These are phyloP conservation scores for Penicillium subrubescens DNA, from an alignment of 495 filamentous ascomycete genomes.

Conservation along the genomic window DNA sequence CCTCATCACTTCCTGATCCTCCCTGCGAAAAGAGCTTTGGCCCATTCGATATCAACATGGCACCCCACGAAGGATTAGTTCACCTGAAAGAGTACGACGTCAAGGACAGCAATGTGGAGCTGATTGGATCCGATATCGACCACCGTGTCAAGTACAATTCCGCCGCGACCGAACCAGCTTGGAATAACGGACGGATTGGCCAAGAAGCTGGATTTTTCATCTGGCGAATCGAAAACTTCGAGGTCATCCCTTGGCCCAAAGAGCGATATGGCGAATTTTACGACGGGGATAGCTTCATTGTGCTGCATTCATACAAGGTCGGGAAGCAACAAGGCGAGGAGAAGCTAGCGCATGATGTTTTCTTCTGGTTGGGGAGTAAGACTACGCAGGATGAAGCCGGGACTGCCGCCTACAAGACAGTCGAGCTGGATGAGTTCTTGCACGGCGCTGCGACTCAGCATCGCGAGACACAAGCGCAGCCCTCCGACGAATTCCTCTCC, in stretches of 20 bases:
- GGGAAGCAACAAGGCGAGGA: conserved; percentile 34
- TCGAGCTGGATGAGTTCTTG: conserved; percentile 65
- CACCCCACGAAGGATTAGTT: conserved; percentile 57
- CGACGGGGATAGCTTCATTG: conserved; percentile 65
- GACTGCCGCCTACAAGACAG: conserved; percentile 66
- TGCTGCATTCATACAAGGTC: conserved; percentile 57
- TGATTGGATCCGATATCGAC: conserved; percentile 60
- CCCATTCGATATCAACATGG: conserved; percentile 39
- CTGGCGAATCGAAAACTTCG: conserved; percentile 65
- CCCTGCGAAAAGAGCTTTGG: background rate
- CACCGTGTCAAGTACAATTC: conserved; percentile 65
- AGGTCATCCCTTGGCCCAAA: conserved; percentile 60
- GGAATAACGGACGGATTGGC: conserved; percentile 56
- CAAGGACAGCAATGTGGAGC: conserved; percentile 64
- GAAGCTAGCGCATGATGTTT: conserved; percentile 57
- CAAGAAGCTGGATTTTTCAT: conserved; percentile 51
- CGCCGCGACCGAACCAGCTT: conserved; percentile 60
- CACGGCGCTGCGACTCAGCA: conserved; percentile 60
- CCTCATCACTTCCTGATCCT: background rate
- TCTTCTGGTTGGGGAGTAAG: conserved; percentile 63
- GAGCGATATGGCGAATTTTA: conserved; percentile 57
- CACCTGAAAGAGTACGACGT: conserved; percentile 62
- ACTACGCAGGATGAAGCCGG: conserved; percentile 66
- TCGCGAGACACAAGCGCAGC: conserved; percentile 57
- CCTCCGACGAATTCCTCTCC: conserved; percentile 57